Evolutionary conservation across 352 stramenopile genomes (phyloP), one percentile per base, ranked within the genome.

Genomic region (Pythium brachiatum): DNA sequence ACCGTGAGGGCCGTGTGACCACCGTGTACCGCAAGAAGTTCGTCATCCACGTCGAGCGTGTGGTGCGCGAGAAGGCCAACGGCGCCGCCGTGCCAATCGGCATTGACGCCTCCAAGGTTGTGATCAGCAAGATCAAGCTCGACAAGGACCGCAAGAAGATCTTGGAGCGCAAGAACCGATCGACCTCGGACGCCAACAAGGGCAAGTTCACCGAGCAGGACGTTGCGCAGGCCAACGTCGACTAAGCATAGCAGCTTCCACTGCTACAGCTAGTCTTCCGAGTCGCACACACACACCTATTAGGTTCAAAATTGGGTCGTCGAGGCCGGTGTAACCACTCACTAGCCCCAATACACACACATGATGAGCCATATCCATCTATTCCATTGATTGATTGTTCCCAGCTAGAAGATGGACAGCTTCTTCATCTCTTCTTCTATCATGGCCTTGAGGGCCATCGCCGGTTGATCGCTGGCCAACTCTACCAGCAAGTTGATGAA

Each of bases 71-170:
- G 73, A 99, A 99, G 93, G 94, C 93, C 56, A 99, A 99, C 82
- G 97, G 96, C 68, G 84, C 94, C 54, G 89, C 88, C 50, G 95
- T 99, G 64, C 92, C 95, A 43, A 95, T 99, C 61, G 97, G 97
- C 75, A 97, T 99, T 71, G 93, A 99, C 75, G 90, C 97, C 41
- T 99, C 96, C 52, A 99, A 99, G 81, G 87, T 99, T 55, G 86
- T 98, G 54, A 99, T 99, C 85, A 99, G 97, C 69, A 99, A 99
- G 86, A 83, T 99, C 65, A 99, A 99, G 91, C 92, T 99, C 64
- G 96, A 99, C 90, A 99, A 99, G 92, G 96, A 99, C 80, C 95
- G 98, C 75, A 99, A 99, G 84, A 97, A 97, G 65, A 97, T 98
- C 70, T 81, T 99, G 55, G 97, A 99, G 78, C 94, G 97, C 81